These are phyloP conservation scores for Cladophialophora yegresii DNA, from an alignment of 2,329 filamentous ascomycete genomes.

Conservation along the genomic window DNA sequence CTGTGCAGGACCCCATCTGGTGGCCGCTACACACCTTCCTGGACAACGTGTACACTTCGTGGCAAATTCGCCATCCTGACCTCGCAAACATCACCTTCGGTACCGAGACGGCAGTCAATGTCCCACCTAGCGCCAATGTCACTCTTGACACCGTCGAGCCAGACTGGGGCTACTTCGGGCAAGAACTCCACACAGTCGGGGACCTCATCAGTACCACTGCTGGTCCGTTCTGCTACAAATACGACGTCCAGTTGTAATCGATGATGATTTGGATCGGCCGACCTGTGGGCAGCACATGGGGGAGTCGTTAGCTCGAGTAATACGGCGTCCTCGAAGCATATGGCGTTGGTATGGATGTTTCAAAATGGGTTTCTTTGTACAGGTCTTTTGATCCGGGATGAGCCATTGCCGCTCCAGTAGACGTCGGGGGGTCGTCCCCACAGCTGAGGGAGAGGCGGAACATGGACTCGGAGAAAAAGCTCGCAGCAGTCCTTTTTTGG, in stretches of 20 bases:
- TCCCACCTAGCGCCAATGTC: conserved; percentile 35
- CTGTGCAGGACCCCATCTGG: conserved; percentile 36
- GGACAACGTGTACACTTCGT: conserved; percentile 36
- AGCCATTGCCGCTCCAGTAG: not conserved
- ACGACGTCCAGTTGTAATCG: conserved; percentile 33
- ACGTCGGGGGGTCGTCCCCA: not conserved
- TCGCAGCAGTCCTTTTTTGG: not conserved
- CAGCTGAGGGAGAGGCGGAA: not conserved
- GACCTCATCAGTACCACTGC: conserved; percentile 36
- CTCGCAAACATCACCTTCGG: conserved; percentile 27
- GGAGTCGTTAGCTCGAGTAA: not conserved
- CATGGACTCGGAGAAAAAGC: not conserved
- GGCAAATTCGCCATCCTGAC: conserved; percentile 36
- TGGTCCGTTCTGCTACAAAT: conserved; percentile 38
- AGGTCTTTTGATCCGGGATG: not conserved
- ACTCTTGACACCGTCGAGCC: conserved; percentile 34
- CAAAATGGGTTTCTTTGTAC: not conserved
- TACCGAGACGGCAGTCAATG: conserved; percentile 35
- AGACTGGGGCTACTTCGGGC: conserved; percentile 34
- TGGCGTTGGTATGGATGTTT: not conserved
- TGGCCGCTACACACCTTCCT: conserved; percentile 36
- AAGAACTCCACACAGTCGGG: conserved; percentile 20
- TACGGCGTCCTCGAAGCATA: not conserved
- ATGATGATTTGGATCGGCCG: not conserved
- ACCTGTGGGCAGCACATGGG: conserved; percentile 4